Percentiles rank a stretch among this genome's conserved stretches.
Conservation (phyloP, 495 filamentous ascomycete species). For the Penicillium bovifimosum region DNA sequence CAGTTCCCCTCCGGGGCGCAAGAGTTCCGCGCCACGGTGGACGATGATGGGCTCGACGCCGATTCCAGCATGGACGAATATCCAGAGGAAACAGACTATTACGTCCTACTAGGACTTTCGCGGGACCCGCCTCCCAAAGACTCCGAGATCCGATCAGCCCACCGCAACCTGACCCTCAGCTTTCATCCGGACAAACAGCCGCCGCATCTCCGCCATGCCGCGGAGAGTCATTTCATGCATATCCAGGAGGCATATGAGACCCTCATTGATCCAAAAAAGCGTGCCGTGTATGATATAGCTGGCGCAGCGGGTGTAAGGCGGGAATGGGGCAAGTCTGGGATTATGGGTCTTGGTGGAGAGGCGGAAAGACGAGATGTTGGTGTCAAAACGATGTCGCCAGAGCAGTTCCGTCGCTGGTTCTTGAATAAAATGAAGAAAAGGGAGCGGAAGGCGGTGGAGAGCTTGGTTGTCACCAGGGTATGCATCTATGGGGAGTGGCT, state of each 20-base stretch:
- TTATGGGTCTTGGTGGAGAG: constrained; percentile 32
- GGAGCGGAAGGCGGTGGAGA: constrained; percentile 37
- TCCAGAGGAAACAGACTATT: constrained; percentile 41
- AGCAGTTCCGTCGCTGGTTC: constrained; percentile 48
- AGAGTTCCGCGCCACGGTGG: constrained; percentile 15
- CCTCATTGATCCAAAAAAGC: constrained; percentile 49
- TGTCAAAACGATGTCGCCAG: constrained; percentile 37
- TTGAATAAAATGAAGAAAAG: constrained; percentile 42
- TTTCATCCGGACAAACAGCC: constrained; percentile 58
- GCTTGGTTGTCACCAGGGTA: constrained; percentile 41
- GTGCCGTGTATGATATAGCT: constrained; percentile 49
- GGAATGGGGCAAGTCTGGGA: constrained; percentile 36
- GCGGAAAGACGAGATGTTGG: constrained; percentile 33
- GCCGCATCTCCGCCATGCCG: constrained; percentile 38
- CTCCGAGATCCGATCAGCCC: constrained; percentile 47
- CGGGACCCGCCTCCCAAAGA: constrained; percentile 41
- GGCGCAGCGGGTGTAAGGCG: constrained; percentile 42
- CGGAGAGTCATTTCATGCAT: constrained; percentile 43
- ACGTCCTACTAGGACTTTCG: constrained; percentile 46
- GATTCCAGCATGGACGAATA: constrained; percentile 23
- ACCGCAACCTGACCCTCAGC: constrained; percentile 47
- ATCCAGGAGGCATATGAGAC: constrained; percentile 52
- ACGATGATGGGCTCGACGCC: constrained; percentile 23
- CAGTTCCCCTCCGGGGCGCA: constrained; percentile 10
- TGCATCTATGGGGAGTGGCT: constrained; percentile 11